These are phyloP conservation scores for Pichia insulana DNA, from an alignment of 805 yeast genomes.

Conservation along the genomic window DNA sequence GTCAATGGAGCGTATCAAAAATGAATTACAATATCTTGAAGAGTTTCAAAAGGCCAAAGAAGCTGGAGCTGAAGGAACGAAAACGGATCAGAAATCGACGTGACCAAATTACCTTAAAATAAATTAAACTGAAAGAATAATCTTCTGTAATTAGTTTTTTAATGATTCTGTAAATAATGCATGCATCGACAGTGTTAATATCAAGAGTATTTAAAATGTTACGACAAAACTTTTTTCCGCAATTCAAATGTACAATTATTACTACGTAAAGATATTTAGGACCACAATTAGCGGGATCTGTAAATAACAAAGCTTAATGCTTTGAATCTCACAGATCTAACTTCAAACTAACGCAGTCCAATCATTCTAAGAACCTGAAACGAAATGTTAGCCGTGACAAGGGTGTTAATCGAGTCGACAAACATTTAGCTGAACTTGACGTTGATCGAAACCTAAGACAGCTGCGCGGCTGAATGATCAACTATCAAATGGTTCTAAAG, in stretches of 20 bases:
- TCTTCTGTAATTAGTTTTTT: no score
- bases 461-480: slow-evolving; percentile 35
- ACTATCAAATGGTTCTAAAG: slow-evolving; percentile 40
- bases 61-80: not conserved
- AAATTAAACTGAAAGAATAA: not conserved
- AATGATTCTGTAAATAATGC: slow-evolving; percentile 2
- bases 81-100: slow-evolving; percentile 1
- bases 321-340: slow-evolving; percentile 17
- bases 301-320: slow-evolving; percentile 20
- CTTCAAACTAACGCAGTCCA: slow-evolving; percentile 30
- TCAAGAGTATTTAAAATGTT: no score
- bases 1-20: slow-evolving; percentile 85
- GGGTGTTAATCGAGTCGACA: slow-evolving; percentile 67
- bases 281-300: slow-evolving; percentile 41
- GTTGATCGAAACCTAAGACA: slow-evolving; percentile 21
- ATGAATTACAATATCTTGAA: slow-evolving; percentile 59
- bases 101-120: not conserved
- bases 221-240: not conserved
- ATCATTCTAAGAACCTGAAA: slow-evolving; percentile 65
- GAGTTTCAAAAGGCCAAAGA: slow-evolving; percentile 29
- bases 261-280: slow-evolving; percentile 33
- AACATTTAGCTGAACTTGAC: slow-evolving; percentile 53
- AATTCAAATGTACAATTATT: not conserved
- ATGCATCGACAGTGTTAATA: no score
- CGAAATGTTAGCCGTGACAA: slow-evolving; percentile 66